Evolutionary conservation across 2,329 filamentous ascomycete genomes (phyloP).

Genomic region (Colletotrichum sp.): DNA sequence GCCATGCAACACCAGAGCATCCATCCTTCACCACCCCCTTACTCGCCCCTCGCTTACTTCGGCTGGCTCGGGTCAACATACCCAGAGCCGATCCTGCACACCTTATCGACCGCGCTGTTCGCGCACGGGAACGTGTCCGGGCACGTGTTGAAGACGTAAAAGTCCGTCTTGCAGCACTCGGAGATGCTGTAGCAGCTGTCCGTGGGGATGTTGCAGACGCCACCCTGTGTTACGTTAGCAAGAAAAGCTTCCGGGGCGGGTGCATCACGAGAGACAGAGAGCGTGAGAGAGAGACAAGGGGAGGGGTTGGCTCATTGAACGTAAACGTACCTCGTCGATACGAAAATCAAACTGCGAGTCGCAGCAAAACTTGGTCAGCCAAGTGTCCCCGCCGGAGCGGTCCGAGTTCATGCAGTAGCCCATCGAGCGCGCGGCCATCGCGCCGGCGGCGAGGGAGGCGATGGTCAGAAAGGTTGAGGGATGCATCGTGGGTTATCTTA

Average conservation of each 20-base stretch:
- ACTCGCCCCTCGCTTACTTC: not conserved
- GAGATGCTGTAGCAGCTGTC: not conserved
- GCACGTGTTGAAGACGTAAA: not conserved
- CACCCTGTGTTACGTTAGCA: not conserved
- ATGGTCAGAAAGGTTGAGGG: not conserved
- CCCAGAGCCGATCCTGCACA: not conserved
- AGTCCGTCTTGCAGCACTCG: not conserved
- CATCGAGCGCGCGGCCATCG: not conserved
- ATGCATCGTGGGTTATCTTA: not conserved
- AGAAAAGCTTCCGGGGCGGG: too few species aligned
- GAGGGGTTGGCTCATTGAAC: too few species aligned
- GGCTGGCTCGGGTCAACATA: not conserved
- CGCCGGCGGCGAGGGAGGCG: not conserved
- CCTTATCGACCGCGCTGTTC: not conserved
- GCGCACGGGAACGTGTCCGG: not conserved
- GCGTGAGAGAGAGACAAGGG: too few species aligned
- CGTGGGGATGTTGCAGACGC: not conserved
- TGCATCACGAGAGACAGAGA: too few species aligned
- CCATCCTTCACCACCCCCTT: not conserved
- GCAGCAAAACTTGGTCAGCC: not conserved
- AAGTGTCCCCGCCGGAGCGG: not conserved
- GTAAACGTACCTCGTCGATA: too few species aligned
- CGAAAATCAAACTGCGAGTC: not conserved
- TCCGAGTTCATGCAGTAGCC: not conserved
- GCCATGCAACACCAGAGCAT: fast-evolving